These are phyloP conservation scores for Hansfordia pulvinata DNA, from an alignment of 2,329 filamentous ascomycete genomes.

Conservation along the genomic window DNA sequence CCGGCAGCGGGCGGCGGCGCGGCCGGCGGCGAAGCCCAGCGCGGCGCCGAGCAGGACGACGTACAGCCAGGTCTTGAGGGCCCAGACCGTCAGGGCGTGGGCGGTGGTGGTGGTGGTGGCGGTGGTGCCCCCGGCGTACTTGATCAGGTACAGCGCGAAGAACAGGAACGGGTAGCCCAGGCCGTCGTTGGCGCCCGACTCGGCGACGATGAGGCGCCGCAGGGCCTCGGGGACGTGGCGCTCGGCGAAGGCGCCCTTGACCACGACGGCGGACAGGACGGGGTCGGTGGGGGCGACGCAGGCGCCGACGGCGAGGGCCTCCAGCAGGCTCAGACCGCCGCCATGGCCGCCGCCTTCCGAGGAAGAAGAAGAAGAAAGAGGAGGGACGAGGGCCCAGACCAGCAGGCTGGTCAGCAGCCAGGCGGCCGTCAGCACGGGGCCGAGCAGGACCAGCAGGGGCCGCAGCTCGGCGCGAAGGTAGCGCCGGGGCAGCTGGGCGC, in stretches of 20 bases:
- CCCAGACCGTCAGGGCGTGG: slow-evolving; percentile 52
- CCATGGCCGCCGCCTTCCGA: slow-evolving; percentile 1
- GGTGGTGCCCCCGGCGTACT: slow-evolving; percentile 39
- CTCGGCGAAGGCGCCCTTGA: slow-evolving; percentile 62
- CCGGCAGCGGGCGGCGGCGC: too few relatives aligned
- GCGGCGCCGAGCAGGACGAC: slow-evolving; percentile 48
- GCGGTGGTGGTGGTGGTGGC: too few relatives aligned
- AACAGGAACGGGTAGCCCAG: slow-evolving; percentile 58
- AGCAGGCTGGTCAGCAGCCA: slow-evolving; percentile 51
- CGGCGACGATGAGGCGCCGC: slow-evolving; percentile 49
- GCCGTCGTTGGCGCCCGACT: slow-evolving; percentile 59
- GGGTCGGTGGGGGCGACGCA: slow-evolving; percentile 60
- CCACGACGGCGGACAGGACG: slow-evolving; percentile 54
- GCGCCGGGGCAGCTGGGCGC: slow-evolving; percentile 50
- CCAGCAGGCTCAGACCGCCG: slow-evolving; percentile 43
- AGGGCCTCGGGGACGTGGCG: slow-evolving; percentile 55
- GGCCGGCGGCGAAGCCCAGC: slow-evolving; percentile 51
- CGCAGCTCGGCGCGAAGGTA: slow-evolving; percentile 10
- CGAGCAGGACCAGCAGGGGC: slow-evolving; percentile 41
- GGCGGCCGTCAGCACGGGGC: slow-evolving; percentile 57
- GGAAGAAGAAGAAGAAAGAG: neutral
- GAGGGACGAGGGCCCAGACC: slow-evolving; percentile 51
- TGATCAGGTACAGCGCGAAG: slow-evolving; percentile 50
- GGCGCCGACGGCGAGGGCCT: slow-evolving; percentile 49
- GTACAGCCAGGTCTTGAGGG: slow-evolving; percentile 54